A percentile compares a stretch with the other conserved stretches of the same genome.
Evolutionary conservation across 306 rosid genomes (phyloP).

Genomic region (Rosa rugosa): DNA sequence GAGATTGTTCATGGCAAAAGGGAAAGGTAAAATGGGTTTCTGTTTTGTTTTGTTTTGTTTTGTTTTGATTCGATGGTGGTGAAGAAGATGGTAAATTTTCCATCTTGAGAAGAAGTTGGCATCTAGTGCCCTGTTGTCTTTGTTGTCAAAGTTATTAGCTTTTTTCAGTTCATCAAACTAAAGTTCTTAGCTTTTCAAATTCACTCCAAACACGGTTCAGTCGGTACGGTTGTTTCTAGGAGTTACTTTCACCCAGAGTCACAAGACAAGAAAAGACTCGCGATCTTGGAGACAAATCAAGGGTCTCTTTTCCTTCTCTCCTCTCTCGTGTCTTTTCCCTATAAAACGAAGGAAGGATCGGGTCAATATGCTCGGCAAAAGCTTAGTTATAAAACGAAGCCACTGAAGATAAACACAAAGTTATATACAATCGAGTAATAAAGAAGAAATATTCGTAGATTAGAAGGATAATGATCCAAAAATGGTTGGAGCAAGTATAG

Average conservation of each 20-base stretch:
- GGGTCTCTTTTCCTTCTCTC: not conserved
- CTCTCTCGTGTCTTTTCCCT: not conserved
- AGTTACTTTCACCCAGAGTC: not conserved
- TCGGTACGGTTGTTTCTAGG: not conserved
- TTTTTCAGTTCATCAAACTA: not conserved
- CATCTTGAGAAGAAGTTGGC: constrained; percentile 26
- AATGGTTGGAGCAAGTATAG: no score
- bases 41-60: not conserved
- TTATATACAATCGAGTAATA: not conserved
- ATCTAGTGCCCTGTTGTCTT: constrained; percentile 25
- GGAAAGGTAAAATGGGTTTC: constrained; percentile 22
- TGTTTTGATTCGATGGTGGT: not conserved
- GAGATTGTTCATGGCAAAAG: constrained; percentile 13
- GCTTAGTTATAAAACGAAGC: not conserved
- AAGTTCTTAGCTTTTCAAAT: not conserved
- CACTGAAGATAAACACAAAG: no score
- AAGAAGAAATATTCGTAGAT: no score
- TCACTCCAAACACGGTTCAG: not conserved
- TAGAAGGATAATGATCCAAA: no score
- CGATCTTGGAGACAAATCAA: not conserved
- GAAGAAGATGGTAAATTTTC: constrained; percentile 39
- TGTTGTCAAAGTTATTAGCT: constrained; percentile 28
- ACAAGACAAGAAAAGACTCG: not conserved
- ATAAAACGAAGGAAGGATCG: not conserved
- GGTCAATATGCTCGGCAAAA: not conserved